phyloP scores from a whole-genome alignment of 176 grass and related monocot genomes.

The Rhipidocladum racemiflorum region DNA sequence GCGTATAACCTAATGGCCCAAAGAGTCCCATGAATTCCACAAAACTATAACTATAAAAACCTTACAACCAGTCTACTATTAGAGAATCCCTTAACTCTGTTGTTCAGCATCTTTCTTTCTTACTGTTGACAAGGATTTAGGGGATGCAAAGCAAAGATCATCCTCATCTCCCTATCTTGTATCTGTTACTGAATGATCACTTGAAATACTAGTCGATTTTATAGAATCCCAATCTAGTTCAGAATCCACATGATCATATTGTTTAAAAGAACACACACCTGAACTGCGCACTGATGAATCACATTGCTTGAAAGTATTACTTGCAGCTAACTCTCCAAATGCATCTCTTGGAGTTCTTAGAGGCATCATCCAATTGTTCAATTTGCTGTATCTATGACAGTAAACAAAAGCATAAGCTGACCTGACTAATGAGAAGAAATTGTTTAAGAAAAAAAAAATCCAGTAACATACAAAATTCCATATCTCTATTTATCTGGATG shows the following conservation, averaged over 20 bases:
- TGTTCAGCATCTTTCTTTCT: conserved; percentile 34
- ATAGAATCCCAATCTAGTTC: conserved; percentile 47
- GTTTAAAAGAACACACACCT: conserved; percentile 33
- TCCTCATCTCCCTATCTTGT: conserved; percentile 35
- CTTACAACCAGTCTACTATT: too few relatives aligned
- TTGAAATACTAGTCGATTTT: conserved; percentile 50
- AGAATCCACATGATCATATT: conserved; percentile 45
- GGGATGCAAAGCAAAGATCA: conserved; percentile 29
- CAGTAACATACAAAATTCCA: background rate
- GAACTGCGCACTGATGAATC: conserved; percentile 35
- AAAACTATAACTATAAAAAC: too few relatives aligned
- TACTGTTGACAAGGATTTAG: conserved; percentile 17
- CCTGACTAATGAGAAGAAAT: conserved; percentile 17
- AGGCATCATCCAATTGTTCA: conserved; percentile 57
- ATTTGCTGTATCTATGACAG: conserved; percentile 65
- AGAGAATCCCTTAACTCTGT: too few relatives aligned
- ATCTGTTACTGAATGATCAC: conserved; percentile 55
- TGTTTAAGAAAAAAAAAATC: conserved; percentile 2
- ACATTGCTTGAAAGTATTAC: conserved; percentile 42
- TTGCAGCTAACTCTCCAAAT: conserved; percentile 73
- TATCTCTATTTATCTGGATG: background rate
- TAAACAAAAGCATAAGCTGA: conserved; percentile 29
- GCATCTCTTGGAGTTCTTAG: conserved; percentile 79
- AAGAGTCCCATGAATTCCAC: too few relatives aligned
- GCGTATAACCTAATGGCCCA: too few relatives aligned